phyloP scores from a whole-genome alignment of 768 basidiomycete genomes.

The Suillus subalutaceus region DNA sequence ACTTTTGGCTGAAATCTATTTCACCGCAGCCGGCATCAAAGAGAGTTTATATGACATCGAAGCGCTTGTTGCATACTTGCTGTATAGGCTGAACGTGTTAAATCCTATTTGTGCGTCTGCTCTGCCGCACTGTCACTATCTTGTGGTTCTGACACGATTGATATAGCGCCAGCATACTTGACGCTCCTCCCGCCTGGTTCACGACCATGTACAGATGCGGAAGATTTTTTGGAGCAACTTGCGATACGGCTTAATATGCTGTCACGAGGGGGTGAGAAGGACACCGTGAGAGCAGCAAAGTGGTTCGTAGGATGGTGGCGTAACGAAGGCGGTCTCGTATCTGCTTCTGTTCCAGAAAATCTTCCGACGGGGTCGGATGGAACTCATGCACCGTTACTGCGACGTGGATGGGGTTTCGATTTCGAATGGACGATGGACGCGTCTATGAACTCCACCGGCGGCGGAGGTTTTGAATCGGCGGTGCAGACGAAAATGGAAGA shows the following conservation, averaged over 20 bases:
- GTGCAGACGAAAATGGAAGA: constrained; percentile 72
- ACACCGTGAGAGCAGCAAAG: constrained; percentile 70
- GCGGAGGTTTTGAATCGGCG: constrained; percentile 28
- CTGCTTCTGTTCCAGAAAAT: constrained; percentile 45
- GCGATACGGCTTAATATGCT: constrained; percentile 83
- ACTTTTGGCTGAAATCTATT: constrained; percentile 9
- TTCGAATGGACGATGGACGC: constrained; percentile 62
- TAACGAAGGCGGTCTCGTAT: constrained; percentile 62
- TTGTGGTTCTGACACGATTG: constrained; percentile 11
- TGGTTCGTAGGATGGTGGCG: constrained; percentile 93
- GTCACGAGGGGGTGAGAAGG: constrained; percentile 70
- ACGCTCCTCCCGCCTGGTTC: constrained; percentile 56
- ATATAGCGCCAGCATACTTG: constrained; percentile 74
- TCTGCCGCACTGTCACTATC: constrained; percentile 13
- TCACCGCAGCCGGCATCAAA: constrained; percentile 82
- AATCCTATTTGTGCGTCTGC: constrained; percentile 65
- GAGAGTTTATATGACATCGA: constrained; percentile 89
- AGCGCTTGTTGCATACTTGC: constrained; percentile 80
- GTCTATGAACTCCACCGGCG: constrained; percentile 16
- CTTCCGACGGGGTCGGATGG: constrained; percentile 15
- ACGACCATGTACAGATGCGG: constrained; percentile 60
- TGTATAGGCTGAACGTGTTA: constrained; percentile 82
- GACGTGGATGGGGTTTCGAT: constrained; percentile 86
- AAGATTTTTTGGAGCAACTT: constrained; percentile 69
- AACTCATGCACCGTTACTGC: constrained; percentile 18